Evolutionary conservation across 495 filamentous ascomycete species (phyloP), one percentile per base, ranked within the genome.

Genomic region (Xylaria venustula): DNA sequence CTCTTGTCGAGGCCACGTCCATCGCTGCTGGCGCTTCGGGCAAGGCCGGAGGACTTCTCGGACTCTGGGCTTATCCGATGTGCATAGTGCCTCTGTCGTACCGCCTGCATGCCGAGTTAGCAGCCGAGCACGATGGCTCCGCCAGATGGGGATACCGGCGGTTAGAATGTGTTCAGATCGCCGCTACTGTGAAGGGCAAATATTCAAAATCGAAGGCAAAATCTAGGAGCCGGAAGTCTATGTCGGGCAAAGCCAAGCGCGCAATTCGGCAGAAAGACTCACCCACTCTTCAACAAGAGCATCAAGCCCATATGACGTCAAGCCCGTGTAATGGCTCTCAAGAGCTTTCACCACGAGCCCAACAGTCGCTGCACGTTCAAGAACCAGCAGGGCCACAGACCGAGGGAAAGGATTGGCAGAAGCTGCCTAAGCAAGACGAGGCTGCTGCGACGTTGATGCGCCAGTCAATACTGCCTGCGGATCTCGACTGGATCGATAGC

Each of bases 1-100:
- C 89, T 12, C 85, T 98, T 32, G 80, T 98, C 61, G 94, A 98
- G 81, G 92, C 94, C 0, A 86, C 87, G 14, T 83, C 88, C 41
- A 90, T 98, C 62, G 94, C 94, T 15, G 88, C 92, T 11, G 93
- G 90, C 23, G 94, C 94, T 41, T 96, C 92, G 23, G 94, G 94
- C 7, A 98, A 98, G 78, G 94, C 94, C 1, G 94, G 94, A 4
- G 94, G 94, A 1, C 82, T 98, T 12, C 79, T 98, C 17, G 94
- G 87, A 1, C 80, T 92, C 41, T 98, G 94, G 94, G 94, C 94
- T 11, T 97, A 97, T 67, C 94, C 94, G 1, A 81, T 73, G 63
- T 89, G 83, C 66, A 84, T 98, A 58, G 94, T 97, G 0, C 90
- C 91, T 2, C 77, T 98, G 54, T 94, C 90, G 62, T 98, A 90